phyloP scores from a whole-genome alignment of 2,329 filamentous ascomycete species.

The Fusarium beomiforme region DNA sequence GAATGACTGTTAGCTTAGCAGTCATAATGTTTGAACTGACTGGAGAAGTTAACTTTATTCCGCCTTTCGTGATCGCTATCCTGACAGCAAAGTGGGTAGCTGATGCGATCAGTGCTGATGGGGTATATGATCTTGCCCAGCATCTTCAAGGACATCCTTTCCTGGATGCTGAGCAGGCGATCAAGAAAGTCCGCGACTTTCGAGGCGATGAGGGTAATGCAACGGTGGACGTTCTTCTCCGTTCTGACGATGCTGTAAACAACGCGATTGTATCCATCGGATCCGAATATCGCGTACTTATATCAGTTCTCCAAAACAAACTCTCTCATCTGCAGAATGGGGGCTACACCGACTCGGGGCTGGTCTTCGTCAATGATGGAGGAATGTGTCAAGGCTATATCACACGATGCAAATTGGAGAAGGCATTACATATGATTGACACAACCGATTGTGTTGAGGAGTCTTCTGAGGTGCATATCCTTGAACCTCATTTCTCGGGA shows the following conservation, averaged over 20 bases:
- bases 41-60: conserved; percentile 31
- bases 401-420: background rate
- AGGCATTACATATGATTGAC: background rate
- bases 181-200: background rate
- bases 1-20: conserved; percentile 31
- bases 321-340: background rate
- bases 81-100: conserved; percentile 30
- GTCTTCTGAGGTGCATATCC: background rate
- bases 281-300: background rate
- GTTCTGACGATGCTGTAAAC: background rate
- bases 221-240: conserved; percentile 1
- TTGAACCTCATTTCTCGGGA: background rate
- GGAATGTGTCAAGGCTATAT: conserved; percentile 7
- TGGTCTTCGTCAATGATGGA: conserved; percentile 1
- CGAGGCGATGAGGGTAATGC: conserved; percentile 7
- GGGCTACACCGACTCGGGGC: conserved; percentile 1
- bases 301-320: background rate
- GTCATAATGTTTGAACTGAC: conserved; percentile 33
- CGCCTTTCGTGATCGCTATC: conserved; percentile 20
- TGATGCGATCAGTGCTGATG: conserved; percentile 24
- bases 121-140: conserved; percentile 31
- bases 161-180: conserved; percentile 11
- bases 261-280: background rate
- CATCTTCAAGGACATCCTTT: conserved; percentile 27
- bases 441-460: background rate